Percentiles rank a stretch among this genome's conserved stretches.
Evolutionary conservation across 345 rosid species (phyloP).

Genomic region (Heritiera fomes): DNA sequence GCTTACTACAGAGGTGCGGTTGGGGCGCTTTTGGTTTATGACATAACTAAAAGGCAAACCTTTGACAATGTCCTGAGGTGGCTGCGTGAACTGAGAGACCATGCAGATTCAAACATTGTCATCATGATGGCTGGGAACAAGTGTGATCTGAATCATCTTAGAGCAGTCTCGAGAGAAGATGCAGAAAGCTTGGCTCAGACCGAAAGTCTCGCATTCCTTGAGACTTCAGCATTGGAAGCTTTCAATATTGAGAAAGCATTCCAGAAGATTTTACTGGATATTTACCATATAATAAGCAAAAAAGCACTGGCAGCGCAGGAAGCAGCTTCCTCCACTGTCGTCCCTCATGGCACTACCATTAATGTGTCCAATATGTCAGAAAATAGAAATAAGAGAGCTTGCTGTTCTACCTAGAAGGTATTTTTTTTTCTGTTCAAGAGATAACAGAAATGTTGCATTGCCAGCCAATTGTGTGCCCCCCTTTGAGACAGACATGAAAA

Average conservation of each 20-base stretch:
- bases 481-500: slow-evolving; percentile 7
- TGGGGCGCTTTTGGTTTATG: slow-evolving; percentile 66
- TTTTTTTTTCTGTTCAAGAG: not conserved
- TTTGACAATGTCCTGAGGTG: slow-evolving; percentile 63
- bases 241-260: slow-evolving; percentile 61
- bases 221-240: slow-evolving; percentile 65
- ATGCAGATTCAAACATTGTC: slow-evolving; percentile 75
- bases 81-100: slow-evolving; percentile 66
- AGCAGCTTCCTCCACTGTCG: slow-evolving; percentile 43
- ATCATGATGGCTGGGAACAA: slow-evolving; percentile 75
- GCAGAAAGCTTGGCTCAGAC: slow-evolving; percentile 48
- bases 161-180: slow-evolving; percentile 42
- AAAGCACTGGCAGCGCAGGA: slow-evolving; percentile 66
- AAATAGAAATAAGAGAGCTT: slow-evolving; percentile 36
- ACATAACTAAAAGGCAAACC: slow-evolving; percentile 68
- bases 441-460: not conserved
- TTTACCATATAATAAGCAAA: slow-evolving; percentile 58
- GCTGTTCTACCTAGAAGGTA: slow-evolving; percentile 51
- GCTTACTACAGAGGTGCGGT: slow-evolving; percentile 77
- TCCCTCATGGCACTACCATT: slow-evolving; percentile 67
- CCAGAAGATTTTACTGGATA: slow-evolving; percentile 58
- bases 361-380: slow-evolving; percentile 56
- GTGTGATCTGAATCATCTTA: slow-evolving; percentile 57
- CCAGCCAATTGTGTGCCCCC: slow-evolving; percentile 14
- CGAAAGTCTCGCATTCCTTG: slow-evolving; percentile 54